These are phyloP conservation scores for Trichosanthes cucumerina DNA, from an alignment of 306 rosid genomes.

Conservation along the genomic window DNA sequence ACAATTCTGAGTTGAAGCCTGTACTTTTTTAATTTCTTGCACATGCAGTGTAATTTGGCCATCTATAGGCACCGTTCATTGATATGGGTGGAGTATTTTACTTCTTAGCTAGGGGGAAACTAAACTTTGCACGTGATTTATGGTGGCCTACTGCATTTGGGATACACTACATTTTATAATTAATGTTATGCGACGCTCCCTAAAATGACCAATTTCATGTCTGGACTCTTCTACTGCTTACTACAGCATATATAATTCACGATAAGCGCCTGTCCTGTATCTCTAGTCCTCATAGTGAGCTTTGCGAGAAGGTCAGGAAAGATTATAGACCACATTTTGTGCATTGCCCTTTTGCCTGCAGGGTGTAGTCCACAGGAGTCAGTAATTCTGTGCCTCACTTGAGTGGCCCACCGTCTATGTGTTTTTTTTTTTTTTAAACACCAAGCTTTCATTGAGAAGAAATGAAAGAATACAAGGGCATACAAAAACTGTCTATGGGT, in stretches of 20 bases:
- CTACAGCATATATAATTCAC: neutral
- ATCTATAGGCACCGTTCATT: neutral
- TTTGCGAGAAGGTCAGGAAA: neutral
- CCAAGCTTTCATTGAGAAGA: too few species aligned
- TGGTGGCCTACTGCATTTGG: neutral
- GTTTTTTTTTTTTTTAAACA: too few species aligned
- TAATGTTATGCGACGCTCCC: neutral
- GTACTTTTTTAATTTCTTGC: neutral
- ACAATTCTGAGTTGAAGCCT: neutral
- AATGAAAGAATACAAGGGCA: too few species aligned
- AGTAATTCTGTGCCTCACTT: neutral
- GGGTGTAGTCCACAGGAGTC: neutral
- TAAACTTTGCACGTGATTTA: neutral
- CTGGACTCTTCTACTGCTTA: neutral
- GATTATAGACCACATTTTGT: neutral
- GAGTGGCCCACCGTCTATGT: neutral
- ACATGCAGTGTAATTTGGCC: neutral
- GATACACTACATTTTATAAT: neutral
- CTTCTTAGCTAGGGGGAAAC: neutral
- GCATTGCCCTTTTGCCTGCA: neutral
- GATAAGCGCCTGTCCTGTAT: neutral
- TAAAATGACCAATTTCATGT: neutral
- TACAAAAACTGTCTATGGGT: neutral
- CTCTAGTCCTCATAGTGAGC: neutral
- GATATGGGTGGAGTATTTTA: neutral